Conservation (phyloP, 768 basidiomycete genomes). For the Trametes maxima region DNA sequence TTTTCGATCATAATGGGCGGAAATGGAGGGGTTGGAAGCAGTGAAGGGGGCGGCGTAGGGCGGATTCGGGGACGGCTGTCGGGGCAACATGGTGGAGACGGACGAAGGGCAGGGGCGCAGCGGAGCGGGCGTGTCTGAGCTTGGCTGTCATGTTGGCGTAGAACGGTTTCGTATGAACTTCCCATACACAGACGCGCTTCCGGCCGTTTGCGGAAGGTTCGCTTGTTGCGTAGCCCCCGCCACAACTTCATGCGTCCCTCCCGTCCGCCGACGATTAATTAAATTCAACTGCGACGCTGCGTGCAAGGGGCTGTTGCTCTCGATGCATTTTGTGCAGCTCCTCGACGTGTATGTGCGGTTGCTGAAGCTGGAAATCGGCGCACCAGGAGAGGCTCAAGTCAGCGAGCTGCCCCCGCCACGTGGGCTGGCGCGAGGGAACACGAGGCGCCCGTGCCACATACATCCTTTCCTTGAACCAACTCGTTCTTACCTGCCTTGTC, state of each 20-base stretch:
- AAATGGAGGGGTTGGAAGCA: slow-evolving; percentile 5
- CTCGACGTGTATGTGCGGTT: neutral
- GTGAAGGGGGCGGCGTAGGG: slow-evolving; percentile 25
- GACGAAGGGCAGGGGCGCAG: slow-evolving; percentile 38
- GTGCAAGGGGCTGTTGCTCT: neutral
- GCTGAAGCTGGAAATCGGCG: neutral
- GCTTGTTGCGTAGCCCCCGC: neutral
- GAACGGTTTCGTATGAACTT: slow-evolving; percentile 36
- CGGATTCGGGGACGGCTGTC: slow-evolving; percentile 46
- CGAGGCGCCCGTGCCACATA: slow-evolving; percentile 12
- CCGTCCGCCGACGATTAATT: neutral
- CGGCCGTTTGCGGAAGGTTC: slow-evolving; percentile 32
- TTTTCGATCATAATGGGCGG: slow-evolving; percentile 14
- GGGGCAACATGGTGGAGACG: slow-evolving; percentile 62
- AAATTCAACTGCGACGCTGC: neutral
- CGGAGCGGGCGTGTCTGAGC: slow-evolving; percentile 20
- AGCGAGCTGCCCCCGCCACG: slow-evolving; percentile 17
- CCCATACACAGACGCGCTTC: slow-evolving; percentile 43
- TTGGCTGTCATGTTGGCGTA: slow-evolving; percentile 38
- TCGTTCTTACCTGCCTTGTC: slow-evolving; percentile 11
- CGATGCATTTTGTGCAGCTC: neutral
- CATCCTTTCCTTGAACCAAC: slow-evolving; percentile 18
- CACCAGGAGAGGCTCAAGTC: neutral
- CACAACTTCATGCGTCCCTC: neutral
- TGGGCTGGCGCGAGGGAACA: slow-evolving; percentile 13